A percentile compares a stretch with the other conserved stretches of the same genome.
These are phyloP conservation scores for Globisporangium abappressorium DNA, from an alignment of 352 stramenopile genomes.

Conservation along the genomic window DNA sequence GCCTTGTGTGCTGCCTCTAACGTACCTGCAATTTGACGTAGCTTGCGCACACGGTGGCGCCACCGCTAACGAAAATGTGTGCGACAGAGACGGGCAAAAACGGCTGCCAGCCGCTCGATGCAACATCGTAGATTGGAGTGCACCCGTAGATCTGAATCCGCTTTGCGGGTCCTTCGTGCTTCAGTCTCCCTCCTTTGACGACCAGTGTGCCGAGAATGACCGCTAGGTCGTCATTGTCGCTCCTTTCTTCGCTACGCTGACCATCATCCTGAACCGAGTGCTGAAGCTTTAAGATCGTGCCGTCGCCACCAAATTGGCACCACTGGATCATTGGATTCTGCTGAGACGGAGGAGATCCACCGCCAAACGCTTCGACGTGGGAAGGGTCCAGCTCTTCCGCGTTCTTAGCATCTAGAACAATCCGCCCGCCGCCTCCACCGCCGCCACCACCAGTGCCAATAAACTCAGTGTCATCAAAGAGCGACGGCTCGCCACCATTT, in stretches of 20 bases:
- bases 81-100: slow-evolving; percentile 59
- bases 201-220: slow-evolving; percentile 40
- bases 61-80: slow-evolving; percentile 67
- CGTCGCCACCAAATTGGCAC: slow-evolving; percentile 79
- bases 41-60: slow-evolving; percentile 53
- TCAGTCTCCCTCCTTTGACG: slow-evolving; percentile 51
- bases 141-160: slow-evolving; percentile 74
- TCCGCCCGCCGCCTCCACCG: slow-evolving; percentile 53
- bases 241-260: not conserved
- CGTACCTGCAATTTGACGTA: slow-evolving; percentile 54
- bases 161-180: slow-evolving; percentile 50
- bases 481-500: slow-evolving; percentile 47
- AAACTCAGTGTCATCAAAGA: slow-evolving; percentile 28
- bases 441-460: slow-evolving; percentile 37
- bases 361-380: slow-evolving; percentile 49
- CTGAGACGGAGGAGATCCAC: slow-evolving; percentile 29
- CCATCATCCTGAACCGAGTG: slow-evolving; percentile 26
- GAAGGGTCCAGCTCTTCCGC: slow-evolving; percentile 37
- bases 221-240: not conserved
- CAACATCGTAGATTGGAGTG: slow-evolving; percentile 65
- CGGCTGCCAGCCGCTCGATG: slow-evolving; percentile 28
- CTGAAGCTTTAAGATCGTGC: slow-evolving; percentile 66
- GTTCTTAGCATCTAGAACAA: slow-evolving; percentile 46
- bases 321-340: slow-evolving; percentile 41
- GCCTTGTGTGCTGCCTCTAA: not conserved